Evolutionary conservation across 192 early-diverging fungal genomes (phyloP), one percentile per base, ranked within the genome.

Genomic region (Backusella psychrophila): DNA sequence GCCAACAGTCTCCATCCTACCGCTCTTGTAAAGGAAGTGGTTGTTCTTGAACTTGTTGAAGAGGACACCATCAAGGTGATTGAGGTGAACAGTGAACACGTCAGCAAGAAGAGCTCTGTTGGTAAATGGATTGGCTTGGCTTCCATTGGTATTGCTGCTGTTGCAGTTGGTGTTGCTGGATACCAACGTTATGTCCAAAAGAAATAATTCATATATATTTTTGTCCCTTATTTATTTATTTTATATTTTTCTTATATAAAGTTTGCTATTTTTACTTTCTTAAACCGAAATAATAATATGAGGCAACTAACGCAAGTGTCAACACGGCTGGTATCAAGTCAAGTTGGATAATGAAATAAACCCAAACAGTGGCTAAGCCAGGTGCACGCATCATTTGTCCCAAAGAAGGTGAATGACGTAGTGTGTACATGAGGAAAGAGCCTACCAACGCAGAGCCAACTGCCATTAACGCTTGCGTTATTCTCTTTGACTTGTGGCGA

Each of bases 321-420:
- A 80, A 41, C 8, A 80, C 73, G 4, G 87, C 87, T 4, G 87
- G 87, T 15, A 85, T 66, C 17, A 88, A 76, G 35, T 88, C 79
- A 11, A 88, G 65, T 26, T 88, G 87, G 0, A 88, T 83, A 39
- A 86, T 83, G 46, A 85, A 86, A 42, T 91, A 91, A 41, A 93
- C 86, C 82, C 90, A 89, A 44, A 93, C 81, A 17, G 92, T 93
- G n/a, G 90, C 88, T 49, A 93, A 79, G 5, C 92, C 92, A 1
- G 92, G 92, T 9, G 89, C 88, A 11, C 90, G 87, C 38, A 88
- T 81, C 92, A 93, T 93, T 71, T 90, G 89, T 7, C 92, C 92
- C 72, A 93, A 81, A 0, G 90, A 88, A 3, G 92, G 90, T 6
- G 92, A 87, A 38, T 90, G 83, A 71, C 85, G 72, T 75, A 89